Percentiles rank a stretch among this genome's conserved stretches.
phyloP scores from a whole-genome alignment of 352 stramenopile genomes.

The Peronospora destructor region DNA sequence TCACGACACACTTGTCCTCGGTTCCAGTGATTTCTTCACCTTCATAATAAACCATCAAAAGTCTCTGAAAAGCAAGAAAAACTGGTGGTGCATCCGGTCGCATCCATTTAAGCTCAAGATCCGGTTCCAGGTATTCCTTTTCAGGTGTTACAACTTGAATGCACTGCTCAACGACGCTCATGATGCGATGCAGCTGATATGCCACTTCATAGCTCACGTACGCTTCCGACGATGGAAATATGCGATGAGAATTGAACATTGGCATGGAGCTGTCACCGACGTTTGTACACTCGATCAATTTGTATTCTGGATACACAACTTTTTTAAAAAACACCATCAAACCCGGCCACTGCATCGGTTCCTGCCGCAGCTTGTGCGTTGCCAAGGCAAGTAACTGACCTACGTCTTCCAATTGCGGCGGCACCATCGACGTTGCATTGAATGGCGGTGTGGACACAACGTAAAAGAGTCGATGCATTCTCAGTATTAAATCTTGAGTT shows the following conservation, averaged over 20 bases:
- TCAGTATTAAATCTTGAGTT: slow-evolving; percentile 43
- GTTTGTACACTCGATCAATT: slow-evolving; percentile 19
- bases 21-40: slow-evolving; percentile 23
- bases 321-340: slow-evolving; percentile 73
- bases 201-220: slow-evolving; percentile 69
- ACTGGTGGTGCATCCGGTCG: slow-evolving; percentile 27
- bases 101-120: slow-evolving; percentile 47
- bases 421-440: slow-evolving; percentile 20
- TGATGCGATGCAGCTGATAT: slow-evolving; percentile 42
- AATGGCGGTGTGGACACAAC: slow-evolving; percentile 42
- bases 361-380: slow-evolving; percentile 27
- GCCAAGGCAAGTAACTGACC: slow-evolving; percentile 24
- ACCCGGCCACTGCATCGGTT: slow-evolving; percentile 62
- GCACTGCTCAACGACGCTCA: slow-evolving; percentile 40
- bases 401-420: slow-evolving; percentile 13
- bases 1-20: slow-evolving; percentile 6
- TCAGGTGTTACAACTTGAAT: slow-evolving; percentile 33
- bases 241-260: slow-evolving; percentile 18
- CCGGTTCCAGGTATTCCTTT: slow-evolving; percentile 30
- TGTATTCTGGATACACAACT: slow-evolving; percentile 50
- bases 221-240: slow-evolving; percentile 45
- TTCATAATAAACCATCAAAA: slow-evolving; percentile 19
- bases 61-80: slow-evolving; percentile 47
- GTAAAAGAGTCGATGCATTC: slow-evolving; percentile 74
- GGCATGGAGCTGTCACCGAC: slow-evolving; percentile 1